phyloP scores from a whole-genome alignment of 2,329 filamentous ascomycete genomes.

The Talaromyces amestolkiae region DNA sequence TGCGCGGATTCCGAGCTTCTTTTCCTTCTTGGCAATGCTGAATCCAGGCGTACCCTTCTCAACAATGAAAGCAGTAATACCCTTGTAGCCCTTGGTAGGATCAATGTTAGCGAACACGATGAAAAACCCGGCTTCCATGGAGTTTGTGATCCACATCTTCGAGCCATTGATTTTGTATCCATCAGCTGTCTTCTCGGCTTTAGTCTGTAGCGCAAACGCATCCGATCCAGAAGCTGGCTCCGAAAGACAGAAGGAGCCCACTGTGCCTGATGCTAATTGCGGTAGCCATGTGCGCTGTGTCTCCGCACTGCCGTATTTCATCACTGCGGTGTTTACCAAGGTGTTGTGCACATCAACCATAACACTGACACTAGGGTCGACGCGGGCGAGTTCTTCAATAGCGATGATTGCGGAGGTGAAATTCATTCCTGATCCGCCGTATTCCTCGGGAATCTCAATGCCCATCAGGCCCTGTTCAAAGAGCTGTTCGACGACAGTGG shows the following conservation, averaged over 20 bases:
- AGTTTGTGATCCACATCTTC: conserved; percentile 99
- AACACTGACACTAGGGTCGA: conserved; percentile 92
- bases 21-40: conserved; percentile 98
- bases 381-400: conserved; percentile 91
- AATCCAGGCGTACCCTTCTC: conserved; percentile 89
- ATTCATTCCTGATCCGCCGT: conserved; percentile 96
- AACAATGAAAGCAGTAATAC: conserved; percentile 92
- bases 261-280: conserved; percentile 82
- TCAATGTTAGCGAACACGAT: conserved; percentile 97
- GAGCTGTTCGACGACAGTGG: conserved; percentile 78
- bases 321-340: conserved; percentile 85
- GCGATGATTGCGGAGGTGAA: conserved; percentile 94
- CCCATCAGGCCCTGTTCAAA: conserved; percentile 98
- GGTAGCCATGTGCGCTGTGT: conserved; percentile 85
- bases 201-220: conserved; percentile 91
- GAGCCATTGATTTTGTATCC: conserved; percentile 85
- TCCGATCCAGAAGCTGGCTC: conserved; percentile 92
- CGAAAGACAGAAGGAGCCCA: conserved; percentile 87
- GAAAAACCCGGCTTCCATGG: conserved; percentile 88
- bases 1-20: conserved; percentile 96
- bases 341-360: conserved; percentile 98
- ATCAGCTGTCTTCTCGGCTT: conserved; percentile 75
- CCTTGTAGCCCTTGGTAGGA: conserved; percentile 89
- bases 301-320: conserved; percentile 76
- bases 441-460: conserved; percentile 96